These are phyloP conservation scores for Silene coronaria DNA, from an alignment of 179 eudicot species.

Conservation along the genomic window DNA sequence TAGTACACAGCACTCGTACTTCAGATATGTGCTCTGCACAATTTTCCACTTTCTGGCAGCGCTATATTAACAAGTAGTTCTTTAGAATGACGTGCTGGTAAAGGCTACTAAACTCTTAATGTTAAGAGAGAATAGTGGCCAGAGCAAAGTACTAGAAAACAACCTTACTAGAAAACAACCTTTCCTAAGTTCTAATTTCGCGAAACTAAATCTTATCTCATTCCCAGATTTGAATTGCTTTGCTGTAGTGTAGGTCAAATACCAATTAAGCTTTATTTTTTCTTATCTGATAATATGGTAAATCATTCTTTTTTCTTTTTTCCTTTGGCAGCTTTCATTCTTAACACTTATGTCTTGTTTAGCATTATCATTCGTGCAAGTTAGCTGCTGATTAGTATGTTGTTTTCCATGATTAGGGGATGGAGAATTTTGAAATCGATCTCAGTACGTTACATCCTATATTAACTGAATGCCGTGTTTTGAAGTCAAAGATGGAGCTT, in stretches of 20 bases:
- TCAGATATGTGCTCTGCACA: neutral
- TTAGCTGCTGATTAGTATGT: constrained; percentile 9
- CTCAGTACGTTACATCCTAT: constrained; percentile 74
- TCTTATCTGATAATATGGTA: neutral
- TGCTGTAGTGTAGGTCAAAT: neutral
- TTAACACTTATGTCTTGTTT: neutral
- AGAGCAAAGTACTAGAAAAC: neutral
- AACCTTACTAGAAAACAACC: neutral
- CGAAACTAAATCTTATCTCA: neutral
- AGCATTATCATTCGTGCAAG: neutral
- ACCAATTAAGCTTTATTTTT: neutral
- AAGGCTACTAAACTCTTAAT: neutral
- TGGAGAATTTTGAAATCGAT: constrained; percentile 68
- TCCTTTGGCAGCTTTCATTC: neutral
- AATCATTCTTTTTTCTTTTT: neutral
- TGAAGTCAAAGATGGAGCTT: constrained; percentile 79
- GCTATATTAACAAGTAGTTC: neutral
- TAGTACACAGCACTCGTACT: neutral
- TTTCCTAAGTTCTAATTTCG: neutral
- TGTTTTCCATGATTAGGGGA: constrained; percentile 46
- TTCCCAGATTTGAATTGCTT: neutral
- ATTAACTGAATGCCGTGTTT: constrained; percentile 86
- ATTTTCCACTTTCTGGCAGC: neutral
- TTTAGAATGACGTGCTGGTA: neutral
- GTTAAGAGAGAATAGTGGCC: neutral